Evolutionary conservation across 768 basidiomycete genomes (phyloP).

Genomic region (Tricholoma bakamatsutake): DNA sequence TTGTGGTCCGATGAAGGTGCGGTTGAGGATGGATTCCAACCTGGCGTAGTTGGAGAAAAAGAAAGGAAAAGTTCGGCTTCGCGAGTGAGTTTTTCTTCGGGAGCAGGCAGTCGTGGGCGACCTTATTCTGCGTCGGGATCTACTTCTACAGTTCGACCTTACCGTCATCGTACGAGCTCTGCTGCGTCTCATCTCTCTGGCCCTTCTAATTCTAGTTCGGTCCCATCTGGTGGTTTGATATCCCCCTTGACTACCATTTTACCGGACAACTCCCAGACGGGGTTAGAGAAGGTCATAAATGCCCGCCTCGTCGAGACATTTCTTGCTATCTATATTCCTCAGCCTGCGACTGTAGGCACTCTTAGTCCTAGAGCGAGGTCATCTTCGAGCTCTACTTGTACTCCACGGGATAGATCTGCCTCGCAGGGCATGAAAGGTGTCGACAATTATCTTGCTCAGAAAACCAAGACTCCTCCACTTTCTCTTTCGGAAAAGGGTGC

Average conservation of each 20-base stretch:
- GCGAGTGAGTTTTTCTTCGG: conserved; percentile 32
- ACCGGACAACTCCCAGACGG: conserved; percentile 60
- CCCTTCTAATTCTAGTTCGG: conserved; percentile 12
- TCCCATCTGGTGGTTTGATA: conserved; percentile 14
- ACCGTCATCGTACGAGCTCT: conserved; percentile 47
- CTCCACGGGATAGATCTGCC: conserved; percentile 5
- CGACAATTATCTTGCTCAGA: conserved; percentile 12
- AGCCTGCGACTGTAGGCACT: conserved; percentile 6
- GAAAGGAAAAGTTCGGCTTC: conserved; percentile 42
- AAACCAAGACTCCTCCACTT: conserved; percentile 15
- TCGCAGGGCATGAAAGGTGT: conserved; percentile 11
- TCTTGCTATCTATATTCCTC: conserved; percentile 46
- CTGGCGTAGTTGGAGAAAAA: conserved; percentile 23
- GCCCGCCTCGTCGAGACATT: conserved; percentile 79
- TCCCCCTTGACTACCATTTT: conserved; percentile 29
- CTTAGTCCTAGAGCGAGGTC: not conserved
- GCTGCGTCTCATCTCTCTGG: conserved; percentile 26
- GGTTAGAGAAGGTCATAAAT: conserved; percentile 62
- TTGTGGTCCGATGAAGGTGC: conserved; percentile 39
- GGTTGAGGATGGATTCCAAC: conserved; percentile 21
- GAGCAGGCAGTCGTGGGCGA: conserved; percentile 9
- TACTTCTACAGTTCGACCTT: conserved; percentile 29
- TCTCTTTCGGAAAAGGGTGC: conserved; percentile 17
- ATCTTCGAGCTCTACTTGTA: conserved; percentile 1
- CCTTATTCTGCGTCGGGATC: conserved; percentile 19